Evolutionary conservation across 371 early-diverging fungal genomes (phyloP), one percentile per base, ranked within the genome.

Genomic region (Mucor saturninus): DNA sequence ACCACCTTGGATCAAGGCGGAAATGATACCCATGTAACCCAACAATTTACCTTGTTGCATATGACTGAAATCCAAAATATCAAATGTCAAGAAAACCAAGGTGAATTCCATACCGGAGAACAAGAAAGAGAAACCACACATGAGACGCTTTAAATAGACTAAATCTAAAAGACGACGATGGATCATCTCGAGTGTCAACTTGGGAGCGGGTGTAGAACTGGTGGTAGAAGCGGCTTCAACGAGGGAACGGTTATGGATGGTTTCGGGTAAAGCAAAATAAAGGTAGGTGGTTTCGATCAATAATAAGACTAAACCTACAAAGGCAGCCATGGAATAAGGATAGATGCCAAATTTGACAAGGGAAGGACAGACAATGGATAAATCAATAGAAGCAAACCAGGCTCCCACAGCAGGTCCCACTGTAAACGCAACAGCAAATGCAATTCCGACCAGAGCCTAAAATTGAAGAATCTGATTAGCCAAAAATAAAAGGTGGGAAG

Each of bases 81-180:
- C 96, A 78, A 90, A 93, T 0, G 97, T 95, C 72, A 97, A 80
- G 72, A 98, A 98, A 0, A 98, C 95, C 55, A 98, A 80, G 0
- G 98, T 98, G 77, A 96, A 98, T 76, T 98, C 98, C 94, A 98
- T 95, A 6, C 98, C 99, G 4, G 94, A 93, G 73, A 97, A 98
- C 40, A 94, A 69, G 69, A 98, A 95, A 48, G 96, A 81, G 68
- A 91, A 96, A 7, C 88, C 73, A 65, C 94, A 93, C 69, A 96
- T 96, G 39, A 94, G 75, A 40, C 75, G 62, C 15, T 89, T 89
- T 21, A 96, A 86, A 0, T 74, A 69, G 3, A 71, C 32, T 13
- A 90, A 65, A 49, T 79, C 78, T 2, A 68, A 40, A 11, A 82
- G 69, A n/a, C 80, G 78, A 5, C 63, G 40, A 0, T 58, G 73